Conservation (phyloP, 345 rosid species). For the Bruguiera gymnorhiza region DNA sequence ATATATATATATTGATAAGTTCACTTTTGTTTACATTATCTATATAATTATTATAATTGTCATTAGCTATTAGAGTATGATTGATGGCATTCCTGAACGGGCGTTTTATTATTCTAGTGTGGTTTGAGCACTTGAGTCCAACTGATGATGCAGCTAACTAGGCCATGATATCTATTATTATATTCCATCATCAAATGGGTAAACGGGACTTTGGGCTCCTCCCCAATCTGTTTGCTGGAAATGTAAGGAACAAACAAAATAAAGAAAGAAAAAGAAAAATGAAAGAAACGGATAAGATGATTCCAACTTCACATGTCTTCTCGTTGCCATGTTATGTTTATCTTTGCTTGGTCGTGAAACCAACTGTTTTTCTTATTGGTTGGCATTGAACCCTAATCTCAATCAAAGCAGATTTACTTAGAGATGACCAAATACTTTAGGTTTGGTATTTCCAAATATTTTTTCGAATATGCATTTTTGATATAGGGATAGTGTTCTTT, state of each 20-base stretch:
- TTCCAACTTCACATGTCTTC: constrained; percentile 50
- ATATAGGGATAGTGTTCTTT: no score
- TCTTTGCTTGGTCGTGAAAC: constrained; percentile 15
- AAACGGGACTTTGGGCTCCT: constrained; percentile 23
- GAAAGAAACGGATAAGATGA: constrained; percentile 19
- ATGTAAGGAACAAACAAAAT: constrained; percentile 26
- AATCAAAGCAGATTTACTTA: no score
- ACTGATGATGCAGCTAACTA: constrained; percentile 21
- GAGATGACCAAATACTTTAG: no score
- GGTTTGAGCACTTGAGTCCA: constrained; percentile 19
- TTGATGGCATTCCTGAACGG: neutral
- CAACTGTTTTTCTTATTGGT: neutral
- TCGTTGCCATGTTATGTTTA: constrained; percentile 28
- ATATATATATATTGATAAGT: neutral
- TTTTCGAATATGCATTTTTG: no score
- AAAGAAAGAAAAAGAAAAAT: neutral
- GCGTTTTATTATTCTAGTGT: neutral
- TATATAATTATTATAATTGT: neutral
- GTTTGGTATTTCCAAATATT: no score
- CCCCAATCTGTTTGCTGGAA: constrained; percentile 36
- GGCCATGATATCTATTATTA: constrained; percentile 8
- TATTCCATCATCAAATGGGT: neutral
- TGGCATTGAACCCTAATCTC: neutral
- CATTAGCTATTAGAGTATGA: neutral
- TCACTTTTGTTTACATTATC: neutral